Evolutionary conservation across 108 stramenopile genomes (phyloP), one percentile per base, ranked within the genome.

Genomic region (Skeletonema menzelii): DNA sequence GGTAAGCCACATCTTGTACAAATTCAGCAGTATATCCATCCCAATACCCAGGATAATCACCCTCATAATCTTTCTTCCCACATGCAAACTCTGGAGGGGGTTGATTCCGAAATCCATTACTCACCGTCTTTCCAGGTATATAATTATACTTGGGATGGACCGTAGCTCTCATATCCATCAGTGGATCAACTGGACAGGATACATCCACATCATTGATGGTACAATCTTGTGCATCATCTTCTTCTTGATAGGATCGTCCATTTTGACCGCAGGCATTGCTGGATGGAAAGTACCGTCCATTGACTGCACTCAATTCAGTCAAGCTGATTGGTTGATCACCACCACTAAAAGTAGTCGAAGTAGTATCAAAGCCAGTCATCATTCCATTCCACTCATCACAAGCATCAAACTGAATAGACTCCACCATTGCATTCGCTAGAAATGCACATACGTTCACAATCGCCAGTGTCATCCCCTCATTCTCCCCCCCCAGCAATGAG

Each of bases 301-400:
- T 38, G 1, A 76, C 75, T 31, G 30, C 75, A 68, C 42, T 68
- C 60, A 76, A 68, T 27, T 68, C 67, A 46, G 24, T 76, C 20
- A 56, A 4, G 1, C 22, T 20, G 8, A 49, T 19, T 34, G 17
- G 8, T 26, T 56, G 20, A n/a, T 32, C 47, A 53, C 1, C 14
- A 70, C 28, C 17, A 7, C 26, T 24, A 63, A 17, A 6, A 4
- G 8, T 1, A n/a, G 2, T 22, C n/a, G n/a, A n/a, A 63, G 17
- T 20, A 63, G 31, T 14, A 40, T 26, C 44, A 20, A 67, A 60
- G 0, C 38, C 62, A 15, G 37, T 67, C 10, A 38, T 37, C 75
- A 76, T 76, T n/a, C 75, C 75, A 76, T 76, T 76, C 46, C 46
- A 76, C 57, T 78, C 77, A 15, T 78, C 77, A 56, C 77, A 78